Conservation (phyloP, 257 asterid genomes). For the Ophiorrhiza pumila region DNA sequence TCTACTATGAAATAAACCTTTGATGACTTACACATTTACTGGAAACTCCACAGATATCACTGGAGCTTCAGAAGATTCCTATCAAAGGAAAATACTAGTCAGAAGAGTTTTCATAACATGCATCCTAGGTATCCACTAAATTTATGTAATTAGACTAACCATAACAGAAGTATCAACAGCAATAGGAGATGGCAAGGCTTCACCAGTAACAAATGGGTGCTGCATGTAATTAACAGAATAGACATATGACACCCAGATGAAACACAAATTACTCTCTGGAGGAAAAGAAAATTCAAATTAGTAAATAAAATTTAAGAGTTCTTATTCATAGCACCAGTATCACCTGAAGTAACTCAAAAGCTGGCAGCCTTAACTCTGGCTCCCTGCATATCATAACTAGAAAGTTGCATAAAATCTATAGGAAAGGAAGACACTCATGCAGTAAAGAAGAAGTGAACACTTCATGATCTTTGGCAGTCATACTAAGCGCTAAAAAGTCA, state of each 20-base stretch:
- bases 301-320: background rate
- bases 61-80: constrained; percentile 22
- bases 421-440: background rate
- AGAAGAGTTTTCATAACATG: background rate
- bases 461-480: background rate
- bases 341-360: constrained; percentile 35
- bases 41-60: background rate
- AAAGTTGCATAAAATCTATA: background rate
- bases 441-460: background rate
- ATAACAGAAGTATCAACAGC: constrained; percentile 6
- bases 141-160: constrained; percentile 23
- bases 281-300: background rate
- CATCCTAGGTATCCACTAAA: background rate
- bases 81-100: background rate
- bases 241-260: background rate
- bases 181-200: constrained; percentile 13
- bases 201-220: constrained; percentile 38
- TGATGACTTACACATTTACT: constrained; percentile 15
- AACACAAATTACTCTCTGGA: background rate
- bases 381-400: constrained; percentile 27
- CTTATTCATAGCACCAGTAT: background rate
- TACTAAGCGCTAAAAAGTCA: background rate
- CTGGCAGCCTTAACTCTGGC: constrained; percentile 32
- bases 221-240: constrained; percentile 12
- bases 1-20: background rate